phyloP scores from a whole-genome alignment of 2,329 filamentous ascomycete species.

The Penicillium aurantiogriseum region DNA sequence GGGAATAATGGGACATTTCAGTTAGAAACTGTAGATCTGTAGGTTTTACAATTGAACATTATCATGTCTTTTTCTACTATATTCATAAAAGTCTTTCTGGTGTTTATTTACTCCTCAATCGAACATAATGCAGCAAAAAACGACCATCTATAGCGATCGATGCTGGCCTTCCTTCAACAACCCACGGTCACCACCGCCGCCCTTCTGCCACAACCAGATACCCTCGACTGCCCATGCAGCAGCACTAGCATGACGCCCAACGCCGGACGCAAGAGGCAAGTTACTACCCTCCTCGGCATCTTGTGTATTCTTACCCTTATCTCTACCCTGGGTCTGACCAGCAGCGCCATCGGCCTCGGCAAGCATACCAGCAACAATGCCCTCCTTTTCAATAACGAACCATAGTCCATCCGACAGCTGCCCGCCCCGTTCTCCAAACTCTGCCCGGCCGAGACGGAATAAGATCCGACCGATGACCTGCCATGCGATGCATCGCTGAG shows the following conservation, averaged over 20 bases:
- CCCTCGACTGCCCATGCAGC: slow-evolving; percentile 84
- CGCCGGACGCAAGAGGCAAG: slow-evolving; percentile 24
- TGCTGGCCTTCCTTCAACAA: slow-evolving; percentile 37
- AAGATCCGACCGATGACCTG: slow-evolving; percentile 85
- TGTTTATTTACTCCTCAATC: background rate
- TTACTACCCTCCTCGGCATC: background rate
- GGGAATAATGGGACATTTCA: slow-evolving; percentile 22
- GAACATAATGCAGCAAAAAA: background rate
- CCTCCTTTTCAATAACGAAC: slow-evolving; percentile 72
- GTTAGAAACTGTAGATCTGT: background rate
- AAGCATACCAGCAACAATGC: slow-evolving; percentile 72
- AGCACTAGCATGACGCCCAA: slow-evolving; percentile 69
- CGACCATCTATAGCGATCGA: slow-evolving; percentile 25
- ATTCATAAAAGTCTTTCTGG: background rate
- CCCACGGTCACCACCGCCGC: slow-evolving; percentile 52
- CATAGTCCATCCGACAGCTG: slow-evolving; percentile 77
- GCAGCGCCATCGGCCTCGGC: slow-evolving; percentile 67
- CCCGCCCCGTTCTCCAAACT: slow-evolving; percentile 61
- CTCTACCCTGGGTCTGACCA: slow-evolving; percentile 36
- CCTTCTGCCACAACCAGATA: slow-evolving; percentile 81
- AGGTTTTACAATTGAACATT: background rate
- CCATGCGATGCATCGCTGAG: slow-evolving; percentile 87
- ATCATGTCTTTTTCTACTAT: background rate
- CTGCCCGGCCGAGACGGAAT: slow-evolving; percentile 75
- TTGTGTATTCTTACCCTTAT: slow-evolving; percentile 2